Evolutionary conservation across 192 early-diverging fungal genomes (phyloP), one percentile per base, ranked within the genome.

Genomic region (Umbelopsis sp.): DNA sequence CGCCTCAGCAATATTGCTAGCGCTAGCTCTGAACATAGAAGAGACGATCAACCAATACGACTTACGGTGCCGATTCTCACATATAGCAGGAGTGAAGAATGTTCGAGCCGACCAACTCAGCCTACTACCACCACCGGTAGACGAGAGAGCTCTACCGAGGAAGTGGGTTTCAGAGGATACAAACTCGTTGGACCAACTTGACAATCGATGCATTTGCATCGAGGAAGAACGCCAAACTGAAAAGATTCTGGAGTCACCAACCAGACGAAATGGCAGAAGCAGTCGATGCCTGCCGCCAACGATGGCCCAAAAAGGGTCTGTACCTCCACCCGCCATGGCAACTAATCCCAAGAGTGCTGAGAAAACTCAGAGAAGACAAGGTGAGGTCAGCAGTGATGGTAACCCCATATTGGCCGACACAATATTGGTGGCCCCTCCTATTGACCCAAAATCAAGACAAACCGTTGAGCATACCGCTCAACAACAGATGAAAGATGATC

Each of bases 61-160:
- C 3, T 21, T 73, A 16, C 4, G n/a, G 17, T 14, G 43, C 17
- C 24, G 36, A 3, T 73, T 68, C n/a, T 41, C 54, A 26, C 72
- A 73, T 22, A 34, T 73, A 3, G 36, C 36, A 44, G 72, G 72
- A n/a, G 14, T 68, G 24, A 21, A 44, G 22, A 68, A 73, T 34
- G 26, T 34, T 36, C 26, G 43, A 20, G 66, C 70, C 0, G 54
- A 71, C 12, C 49, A 71, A 45, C 24, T 71, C 43, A 65, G 70
- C 56, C 0, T 41, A 38, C 0, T 12, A 16, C 44, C 29, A 10
- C 25, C 29, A 65, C 70, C 70, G 12, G 12, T 71, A 14, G 59
- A 71, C 54, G 65, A 73, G 49, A 17, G 24, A 20, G 43, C n/a
- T 22, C 11, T 41, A 21, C 10, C 65, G 4, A 21, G 65, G 4